Percentiles rank a stretch among this genome's conserved stretches.
phyloP scores from a whole-genome alignment of 208 protist genomes.

The Trypanosoma mega region DNA sequence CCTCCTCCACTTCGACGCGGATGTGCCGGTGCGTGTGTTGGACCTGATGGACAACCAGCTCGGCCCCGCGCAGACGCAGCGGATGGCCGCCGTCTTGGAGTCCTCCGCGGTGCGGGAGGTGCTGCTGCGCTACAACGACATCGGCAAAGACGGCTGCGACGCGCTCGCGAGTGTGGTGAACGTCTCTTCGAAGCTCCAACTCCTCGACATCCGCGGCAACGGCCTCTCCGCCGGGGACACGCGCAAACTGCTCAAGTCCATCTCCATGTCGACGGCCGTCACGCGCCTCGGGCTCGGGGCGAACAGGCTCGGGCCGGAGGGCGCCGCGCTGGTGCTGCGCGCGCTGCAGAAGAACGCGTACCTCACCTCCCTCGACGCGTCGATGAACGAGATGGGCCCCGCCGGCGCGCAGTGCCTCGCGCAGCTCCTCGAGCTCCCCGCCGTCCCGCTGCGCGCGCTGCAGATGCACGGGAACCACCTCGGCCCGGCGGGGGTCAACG shows the following conservation, averaged over 20 bases:
- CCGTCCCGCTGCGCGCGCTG: constrained; percentile 43
- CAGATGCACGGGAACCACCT: constrained; percentile 84
- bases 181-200: constrained; percentile 56
- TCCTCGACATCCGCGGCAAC: constrained; percentile 87
- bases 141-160: constrained; percentile 89
- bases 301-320: constrained; percentile 86
- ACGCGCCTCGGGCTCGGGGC: constrained; percentile 52
- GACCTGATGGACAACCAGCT: constrained; percentile 88
- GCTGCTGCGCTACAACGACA: constrained; percentile 85
- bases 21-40: constrained; percentile 51
- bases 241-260: constrained; percentile 71
- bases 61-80: constrained; percentile 46
- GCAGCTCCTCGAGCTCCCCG: constrained; percentile 47
- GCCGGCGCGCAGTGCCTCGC: constrained; percentile 64
- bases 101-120: constrained; percentile 65
- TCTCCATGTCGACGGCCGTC: constrained; percentile 68
- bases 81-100: constrained; percentile 65
- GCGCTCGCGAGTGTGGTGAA: constrained; percentile 76
- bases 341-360: constrained; percentile 84
- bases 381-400: constrained; percentile 82
- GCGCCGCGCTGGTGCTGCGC: constrained; percentile 53
- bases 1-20: constrained; percentile 49
- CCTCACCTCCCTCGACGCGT: constrained; percentile 81
- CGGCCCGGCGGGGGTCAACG: constrained; percentile 39
- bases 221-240: constrained; percentile 50